These are phyloP conservation scores for Colletotrichum gloeosporioides DNA, from an alignment of 2,329 filamentous ascomycete species.

Conservation along the genomic window DNA sequence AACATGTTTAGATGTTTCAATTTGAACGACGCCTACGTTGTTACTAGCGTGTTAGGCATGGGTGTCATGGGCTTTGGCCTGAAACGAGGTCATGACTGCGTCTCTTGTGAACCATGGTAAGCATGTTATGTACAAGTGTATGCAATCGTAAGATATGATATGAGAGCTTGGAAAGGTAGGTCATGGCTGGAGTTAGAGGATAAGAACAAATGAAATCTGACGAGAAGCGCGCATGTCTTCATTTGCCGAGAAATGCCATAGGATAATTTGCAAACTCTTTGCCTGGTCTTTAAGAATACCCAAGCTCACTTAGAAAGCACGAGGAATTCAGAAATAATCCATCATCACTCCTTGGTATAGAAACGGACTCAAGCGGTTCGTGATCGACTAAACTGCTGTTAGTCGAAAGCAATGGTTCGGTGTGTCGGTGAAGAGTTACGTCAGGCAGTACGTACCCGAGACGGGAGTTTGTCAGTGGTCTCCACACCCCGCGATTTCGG, in stretches of 20 bases:
- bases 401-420: neutral
- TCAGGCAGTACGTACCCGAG: constrained; percentile 6
- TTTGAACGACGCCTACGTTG: neutral
- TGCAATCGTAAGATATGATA: neutral
- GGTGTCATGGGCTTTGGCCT: neutral
- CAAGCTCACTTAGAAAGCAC: neutral
- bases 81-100: neutral
- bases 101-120: neutral
- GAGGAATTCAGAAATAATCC: neutral
- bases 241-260: neutral
- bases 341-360: neutral
- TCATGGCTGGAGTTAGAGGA: neutral
- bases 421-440: constrained; percentile 6
- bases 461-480: neutral
- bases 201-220: neutral
- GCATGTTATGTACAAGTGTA: neutral
- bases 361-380: neutral
- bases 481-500: constrained; percentile 23
- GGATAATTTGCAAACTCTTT: neutral
- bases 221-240: neutral
- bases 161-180: neutral
- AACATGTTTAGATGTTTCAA: neutral
- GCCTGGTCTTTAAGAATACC: no score
- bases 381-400: neutral
- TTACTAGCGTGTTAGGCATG: neutral